These are phyloP conservation scores for Geranium brycei DNA, from an alignment of 345 rosid species.

Conservation along the genomic window DNA sequence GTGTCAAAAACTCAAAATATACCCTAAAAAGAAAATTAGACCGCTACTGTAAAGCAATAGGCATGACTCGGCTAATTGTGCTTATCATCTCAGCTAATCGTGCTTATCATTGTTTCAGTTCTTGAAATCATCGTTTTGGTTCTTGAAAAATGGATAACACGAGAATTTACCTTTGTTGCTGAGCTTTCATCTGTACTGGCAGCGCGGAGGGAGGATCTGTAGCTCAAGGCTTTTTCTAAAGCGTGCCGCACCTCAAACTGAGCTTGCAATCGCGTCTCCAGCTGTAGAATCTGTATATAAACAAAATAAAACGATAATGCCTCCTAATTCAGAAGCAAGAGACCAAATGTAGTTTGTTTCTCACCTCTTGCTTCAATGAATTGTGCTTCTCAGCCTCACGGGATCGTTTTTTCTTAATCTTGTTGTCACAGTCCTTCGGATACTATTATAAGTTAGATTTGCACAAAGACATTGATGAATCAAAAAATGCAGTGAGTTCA, in stretches of 20 bases:
- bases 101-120: no score
- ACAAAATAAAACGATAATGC: no score
- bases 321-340: background rate
- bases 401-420: slow-evolving; percentile 31
- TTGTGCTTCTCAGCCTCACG: slow-evolving; percentile 33
- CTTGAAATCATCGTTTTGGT: no score
- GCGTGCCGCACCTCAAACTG: slow-evolving; percentile 65
- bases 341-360: background rate
- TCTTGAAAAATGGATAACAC: no score
- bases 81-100: no score
- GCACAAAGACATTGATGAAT: background rate
- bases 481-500: slow-evolving; percentile 5
- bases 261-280: slow-evolving; percentile 63
- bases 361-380: slow-evolving; percentile 82
- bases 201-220: slow-evolving; percentile 30
- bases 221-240: slow-evolving; percentile 76
- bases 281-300: slow-evolving; percentile 56
- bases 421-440: slow-evolving; percentile 23
- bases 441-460: background rate
- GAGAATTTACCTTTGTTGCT: slow-evolving; percentile 52
- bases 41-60: no score
- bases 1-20: slow-evolving; percentile 1
- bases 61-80: no score
- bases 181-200: slow-evolving; percentile 24
- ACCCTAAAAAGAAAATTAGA: background rate